Evolutionary conservation across 75 land plant genomes (phyloP).

Genomic region (Cupressus sempervirens): DNA sequence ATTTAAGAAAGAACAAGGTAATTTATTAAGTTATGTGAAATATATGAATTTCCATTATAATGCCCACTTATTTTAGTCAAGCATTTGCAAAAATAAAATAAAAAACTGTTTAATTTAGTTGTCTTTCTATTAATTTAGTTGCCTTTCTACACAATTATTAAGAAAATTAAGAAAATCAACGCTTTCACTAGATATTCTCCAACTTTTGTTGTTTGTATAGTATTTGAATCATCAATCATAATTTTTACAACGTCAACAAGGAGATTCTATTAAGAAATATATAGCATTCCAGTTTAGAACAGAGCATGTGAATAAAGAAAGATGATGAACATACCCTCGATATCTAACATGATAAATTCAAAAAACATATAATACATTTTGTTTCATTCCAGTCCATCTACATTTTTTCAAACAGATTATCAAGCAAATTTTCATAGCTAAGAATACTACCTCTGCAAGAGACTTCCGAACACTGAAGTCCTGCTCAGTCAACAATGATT

Average conservation of each 20-base stretch:
- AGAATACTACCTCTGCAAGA: constrained; percentile 70
- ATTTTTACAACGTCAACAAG: neutral
- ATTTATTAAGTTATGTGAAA: no score
- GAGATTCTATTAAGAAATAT: neutral
- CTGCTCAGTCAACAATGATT: constrained; percentile 66
- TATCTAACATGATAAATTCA: neutral
- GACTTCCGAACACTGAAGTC: constrained; percentile 67
- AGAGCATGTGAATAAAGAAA: neutral
- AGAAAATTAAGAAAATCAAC: neutral
- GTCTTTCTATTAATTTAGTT: neutral
- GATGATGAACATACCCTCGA: neutral
- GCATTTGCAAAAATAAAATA: neutral
- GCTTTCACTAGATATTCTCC: neutral
- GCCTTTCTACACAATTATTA: neutral
- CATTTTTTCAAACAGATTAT: neutral
- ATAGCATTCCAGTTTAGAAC: neutral
- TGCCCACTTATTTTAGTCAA: neutral
- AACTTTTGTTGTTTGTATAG: neutral
- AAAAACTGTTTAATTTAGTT: neutral
- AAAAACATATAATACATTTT: neutral
- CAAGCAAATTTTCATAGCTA: neutral
- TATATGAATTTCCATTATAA: neutral
- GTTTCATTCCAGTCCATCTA: neutral
- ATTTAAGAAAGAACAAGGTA: no score
- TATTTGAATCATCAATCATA: neutral